Evolutionary conservation across 2,329 filamentous ascomycete species (phyloP).

Genomic region (Alternaria tenuissima): DNA sequence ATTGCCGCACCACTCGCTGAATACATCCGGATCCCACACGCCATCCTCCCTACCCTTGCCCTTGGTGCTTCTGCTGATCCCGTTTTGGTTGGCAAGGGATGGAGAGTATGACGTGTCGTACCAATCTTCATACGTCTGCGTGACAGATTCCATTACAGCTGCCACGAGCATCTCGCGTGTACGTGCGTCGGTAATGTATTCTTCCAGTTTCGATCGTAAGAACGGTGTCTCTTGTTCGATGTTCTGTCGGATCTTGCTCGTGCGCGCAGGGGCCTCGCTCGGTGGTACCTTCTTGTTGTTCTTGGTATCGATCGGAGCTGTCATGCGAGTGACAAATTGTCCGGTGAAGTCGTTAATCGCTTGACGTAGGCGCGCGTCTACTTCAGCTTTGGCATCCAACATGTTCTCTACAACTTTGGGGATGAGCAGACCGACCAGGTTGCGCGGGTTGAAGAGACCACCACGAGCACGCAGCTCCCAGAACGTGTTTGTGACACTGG

Average conservation of each 20-base stretch:
- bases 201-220: constrained; percentile 65
- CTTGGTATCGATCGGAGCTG: constrained; percentile 52
- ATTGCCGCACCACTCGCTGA: constrained; percentile 68
- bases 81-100: constrained; percentile 30
- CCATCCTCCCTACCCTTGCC: constrained; percentile 67
- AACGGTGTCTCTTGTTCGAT: constrained; percentile 67
- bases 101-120: constrained; percentile 61
- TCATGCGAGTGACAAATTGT: constrained; percentile 65
- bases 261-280: constrained; percentile 40
- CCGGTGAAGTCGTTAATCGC: constrained; percentile 74
- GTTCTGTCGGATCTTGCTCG: constrained; percentile 59
- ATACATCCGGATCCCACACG: constrained; percentile 71
- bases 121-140: constrained; percentile 70
- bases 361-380: constrained; percentile 68
- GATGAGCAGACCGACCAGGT: constrained; percentile 68
- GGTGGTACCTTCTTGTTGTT: constrained; percentile 34
- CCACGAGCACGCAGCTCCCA: constrained; percentile 72
- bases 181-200: constrained; percentile 70
- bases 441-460: constrained; percentile 70
- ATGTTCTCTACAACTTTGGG: constrained; percentile 75
- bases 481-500: constrained; percentile 70
- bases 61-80: constrained; percentile 26
- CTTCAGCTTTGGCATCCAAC: constrained; percentile 74
- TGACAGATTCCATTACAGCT: constrained; percentile 70
- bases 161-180: constrained; percentile 72